phyloP scores from a whole-genome alignment of 305 asterid species.

The Fraxinus greggii region DNA sequence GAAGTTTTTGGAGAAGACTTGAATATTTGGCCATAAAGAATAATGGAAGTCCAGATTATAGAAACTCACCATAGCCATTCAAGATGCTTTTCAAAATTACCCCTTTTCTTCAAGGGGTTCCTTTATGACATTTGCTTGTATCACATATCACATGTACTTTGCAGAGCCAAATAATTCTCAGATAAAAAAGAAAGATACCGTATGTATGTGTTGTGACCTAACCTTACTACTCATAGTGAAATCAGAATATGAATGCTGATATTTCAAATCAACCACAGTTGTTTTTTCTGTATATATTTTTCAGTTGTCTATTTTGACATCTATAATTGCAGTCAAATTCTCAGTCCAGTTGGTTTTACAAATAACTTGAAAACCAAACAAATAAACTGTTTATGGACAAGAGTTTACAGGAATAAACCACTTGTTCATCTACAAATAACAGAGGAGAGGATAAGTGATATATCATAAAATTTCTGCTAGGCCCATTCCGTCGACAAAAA shows the following conservation, averaged over 20 bases:
- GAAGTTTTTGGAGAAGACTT: neutral
- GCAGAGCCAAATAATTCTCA: neutral
- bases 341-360: neutral
- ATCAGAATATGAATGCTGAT: neutral
- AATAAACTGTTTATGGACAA: neutral
- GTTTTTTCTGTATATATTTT: neutral
- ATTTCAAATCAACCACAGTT: neutral
- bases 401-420: neutral
- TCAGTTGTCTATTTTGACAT: neutral
- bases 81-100: conserved; percentile 1
- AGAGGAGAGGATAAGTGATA: too few species aligned
- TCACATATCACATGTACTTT: neutral
- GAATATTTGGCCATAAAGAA: neutral
- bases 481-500: neutral
- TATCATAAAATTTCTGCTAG: too few species aligned
- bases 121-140: neutral
- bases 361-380: neutral
- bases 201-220: neutral
- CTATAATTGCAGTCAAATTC: neutral
- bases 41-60: neutral
- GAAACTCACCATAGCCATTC: neutral
- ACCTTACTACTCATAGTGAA: neutral
- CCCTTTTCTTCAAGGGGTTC: neutral
- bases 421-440: neutral
- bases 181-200: neutral